These are phyloP conservation scores for Centella asiatica DNA, from an alignment of 129 eudicot genomes.

Conservation along the genomic window DNA sequence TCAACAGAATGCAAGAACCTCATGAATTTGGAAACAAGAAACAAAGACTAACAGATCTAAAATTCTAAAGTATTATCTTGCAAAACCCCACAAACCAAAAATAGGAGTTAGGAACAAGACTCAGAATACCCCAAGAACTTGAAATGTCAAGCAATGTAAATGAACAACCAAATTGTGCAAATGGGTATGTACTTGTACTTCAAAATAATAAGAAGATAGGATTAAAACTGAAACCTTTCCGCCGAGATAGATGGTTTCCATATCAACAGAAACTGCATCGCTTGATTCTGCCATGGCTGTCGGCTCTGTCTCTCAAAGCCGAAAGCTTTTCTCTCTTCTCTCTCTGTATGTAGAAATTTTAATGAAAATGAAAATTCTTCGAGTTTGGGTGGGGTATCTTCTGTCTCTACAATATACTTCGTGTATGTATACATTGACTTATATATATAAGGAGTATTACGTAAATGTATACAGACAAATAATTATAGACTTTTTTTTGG, in stretches of 20 bases:
- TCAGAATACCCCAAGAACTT: neutral
- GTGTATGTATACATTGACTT: too few relatives aligned
- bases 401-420: neutral
- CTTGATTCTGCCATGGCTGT: slow-evolving; percentile 67
- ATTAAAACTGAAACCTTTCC: slow-evolving; percentile 51
- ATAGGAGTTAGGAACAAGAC: neutral
- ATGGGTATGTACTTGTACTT: neutral
- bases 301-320: slow-evolving; percentile 32
- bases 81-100: neutral
- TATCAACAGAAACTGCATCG: slow-evolving; percentile 73
- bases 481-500: too few relatives aligned
- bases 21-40: neutral
- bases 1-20: neutral
- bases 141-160: neutral
- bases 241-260: slow-evolving; percentile 84
- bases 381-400: slow-evolving; percentile 57
- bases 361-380: neutral
- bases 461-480: too few relatives aligned
- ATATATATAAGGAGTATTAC: too few relatives aligned
- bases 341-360: slow-evolving; percentile 23
- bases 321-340: slow-evolving; percentile 14
- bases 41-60: neutral
- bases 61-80: neutral
- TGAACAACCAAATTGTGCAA: neutral
- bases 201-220: neutral